Evolutionary conservation across 164 flowering plant genomes (phyloP).

Genomic region (Macadamia integrifolia): DNA sequence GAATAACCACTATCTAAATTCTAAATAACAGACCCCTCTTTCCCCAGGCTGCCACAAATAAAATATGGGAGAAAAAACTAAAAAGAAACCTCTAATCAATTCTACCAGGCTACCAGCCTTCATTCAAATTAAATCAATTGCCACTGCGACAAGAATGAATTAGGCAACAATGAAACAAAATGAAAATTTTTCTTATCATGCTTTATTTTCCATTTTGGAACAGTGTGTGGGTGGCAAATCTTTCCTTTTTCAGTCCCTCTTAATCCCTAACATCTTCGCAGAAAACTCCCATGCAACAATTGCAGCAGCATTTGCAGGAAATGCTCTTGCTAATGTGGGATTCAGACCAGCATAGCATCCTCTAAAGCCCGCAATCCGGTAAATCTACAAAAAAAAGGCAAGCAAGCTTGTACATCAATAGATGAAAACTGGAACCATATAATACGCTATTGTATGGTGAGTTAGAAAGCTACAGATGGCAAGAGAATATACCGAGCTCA

Average conservation of each 20-base stretch:
- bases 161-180: too few species aligned
- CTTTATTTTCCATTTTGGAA: too few species aligned
- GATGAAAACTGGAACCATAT: not conserved
- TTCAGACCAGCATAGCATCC: slow-evolving; percentile 87
- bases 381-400: slow-evolving; percentile 37
- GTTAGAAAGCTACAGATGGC: not conserved
- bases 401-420: not conserved
- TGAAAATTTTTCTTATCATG: too few species aligned
- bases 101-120: too few species aligned
- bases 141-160: too few species aligned
- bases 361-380: slow-evolving; percentile 56
- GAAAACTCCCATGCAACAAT: slow-evolving; percentile 91
- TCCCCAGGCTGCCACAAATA: too few species aligned
- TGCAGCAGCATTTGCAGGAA: slow-evolving; percentile 97
- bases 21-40: too few species aligned
- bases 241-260: slow-evolving; percentile 23
- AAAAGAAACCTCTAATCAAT: too few species aligned
- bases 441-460: not conserved
- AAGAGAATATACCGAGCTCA: slow-evolving; percentile 41
- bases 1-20: too few species aligned
- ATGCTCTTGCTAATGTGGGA: slow-evolving; percentile 77
- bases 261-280: slow-evolving; percentile 58
- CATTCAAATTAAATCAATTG: too few species aligned
- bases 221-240: too few species aligned
- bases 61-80: too few species aligned